Base-by-base conservation (phyloP, 192 early-diverging fungal species). In the Umbelopsis ramanniana region DNA sequence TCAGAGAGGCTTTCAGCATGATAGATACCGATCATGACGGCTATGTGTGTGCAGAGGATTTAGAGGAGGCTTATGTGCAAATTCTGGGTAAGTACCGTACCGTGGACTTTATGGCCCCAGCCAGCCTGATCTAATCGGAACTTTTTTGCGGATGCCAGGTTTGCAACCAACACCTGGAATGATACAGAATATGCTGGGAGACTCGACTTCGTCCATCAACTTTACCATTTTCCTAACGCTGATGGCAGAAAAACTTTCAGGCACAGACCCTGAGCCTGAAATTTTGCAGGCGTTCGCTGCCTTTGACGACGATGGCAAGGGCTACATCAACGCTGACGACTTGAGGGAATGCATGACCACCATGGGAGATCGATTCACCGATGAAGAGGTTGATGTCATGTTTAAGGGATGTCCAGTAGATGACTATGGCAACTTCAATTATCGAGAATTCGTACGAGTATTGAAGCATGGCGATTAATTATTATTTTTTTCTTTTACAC, bases 151-250 rank as follows among this genome's bases (percentile, higher is more conserved):
- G 35, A 17, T 12, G 46, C 4, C 37, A 90, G 90, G 91, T 22
- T 88, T 91, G 79, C 84, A 74, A 33, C 88, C 90, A 21, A 87
- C 94, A 9, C 93, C 93, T 57, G 87, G 88, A 37, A 89, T 92
- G 40, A 91, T 98, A 47, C 94, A 96, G 69, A 88, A 88, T 17
- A 98, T 97, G 96, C 89, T 97, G 12, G 83, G 80, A 55, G 96
- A 98, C 76, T 93, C 96, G 0, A 88, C 92, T 9, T 92, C 91
- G 2, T 79, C 86, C n/a, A 96, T 98, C 82, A 98, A 97, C 82
- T 98, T 98, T 74, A 97, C 97, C 63, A 94, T 97, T 87, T 98
- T 98, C 74, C 76, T 98, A 68, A 98, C 97, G 6, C 77, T 98
- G 72, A 93, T 98, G 92, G 95, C 92, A 46, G 95, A 97, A 81